Evolutionary conservation across 345 rosid species (phyloP), one percentile per base, ranked within the genome.

Genomic region (Tarenaya hassleriana): DNA sequence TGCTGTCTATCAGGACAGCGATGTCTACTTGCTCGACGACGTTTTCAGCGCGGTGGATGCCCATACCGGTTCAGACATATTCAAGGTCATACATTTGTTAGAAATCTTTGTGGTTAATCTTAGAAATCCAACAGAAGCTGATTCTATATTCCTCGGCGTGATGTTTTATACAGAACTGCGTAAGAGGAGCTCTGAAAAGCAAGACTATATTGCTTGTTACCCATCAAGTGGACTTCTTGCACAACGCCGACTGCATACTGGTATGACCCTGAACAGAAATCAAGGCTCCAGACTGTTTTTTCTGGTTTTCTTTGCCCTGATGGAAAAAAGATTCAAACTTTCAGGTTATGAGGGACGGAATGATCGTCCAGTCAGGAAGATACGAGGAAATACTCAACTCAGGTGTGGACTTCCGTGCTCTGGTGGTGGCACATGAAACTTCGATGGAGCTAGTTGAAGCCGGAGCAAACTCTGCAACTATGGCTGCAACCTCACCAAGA

Each of bases 11-110:
- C 96, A 87, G 63, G 96, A 91, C 57, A 70, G 69, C 47, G 98
- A 91, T 61, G 81, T 81, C 27, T 91, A 84, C 64, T 83, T 91
- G 62, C 90, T 91, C 4, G 98, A 91, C 58, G 98, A 91, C 53
- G 83, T 87, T 64, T 91, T 91, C 38, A 91, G 98, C 41, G 96
- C 95, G 14, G 96, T 91, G 42, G 98, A 91, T 79, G 96, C 98
- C 42, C 96, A 91, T 67, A 91, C 98, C 4, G 98, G 98, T 7
- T 73, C 98, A 44, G 88, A 81, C 45, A 82, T 91, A 48, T 91
- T 74, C 65, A 91, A 87, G 95, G 97, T 90, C 45, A 63, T 11
- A 24, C 0, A 15, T 10, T 27, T 60, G 12, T 37, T 20, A 53
- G 12, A 31, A n/a, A 16, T 0, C 20, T 37, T 52, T 44, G 17